Evolutionary conservation across 306 rosid species (phyloP).

Genomic region (Begonia masoniana): DNA sequence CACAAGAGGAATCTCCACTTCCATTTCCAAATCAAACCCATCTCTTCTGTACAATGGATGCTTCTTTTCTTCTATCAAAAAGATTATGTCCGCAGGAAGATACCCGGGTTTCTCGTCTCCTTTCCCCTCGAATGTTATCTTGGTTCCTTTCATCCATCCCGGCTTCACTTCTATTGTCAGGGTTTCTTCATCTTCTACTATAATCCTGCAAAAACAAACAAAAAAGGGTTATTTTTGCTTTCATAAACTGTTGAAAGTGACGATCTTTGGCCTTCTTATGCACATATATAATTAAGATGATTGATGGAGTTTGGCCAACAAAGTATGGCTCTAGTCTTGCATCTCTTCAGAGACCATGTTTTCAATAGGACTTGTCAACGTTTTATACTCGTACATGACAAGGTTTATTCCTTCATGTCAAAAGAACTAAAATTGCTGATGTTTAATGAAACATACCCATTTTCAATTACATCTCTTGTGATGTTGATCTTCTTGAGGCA

Average conservation of each 20-base stretch:
- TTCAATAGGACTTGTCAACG: too few relatives aligned
- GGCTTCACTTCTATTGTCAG: conserved; percentile 61
- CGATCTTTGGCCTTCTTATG: conserved; percentile 4
- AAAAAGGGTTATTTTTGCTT: not conserved
- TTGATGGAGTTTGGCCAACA: too few relatives aligned
- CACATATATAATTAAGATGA: too few relatives aligned
- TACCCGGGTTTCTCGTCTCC: conserved; percentile 91
- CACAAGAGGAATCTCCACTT: conserved; percentile 52
- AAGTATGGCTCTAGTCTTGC: too few relatives aligned
- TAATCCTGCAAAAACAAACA: conserved; percentile 27
- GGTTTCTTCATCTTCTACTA: conserved; percentile 51
- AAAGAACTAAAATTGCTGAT: too few relatives aligned
- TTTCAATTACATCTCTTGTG: conserved; percentile 48
- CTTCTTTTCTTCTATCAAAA: conserved; percentile 50
- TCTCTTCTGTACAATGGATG: conserved; percentile 55
- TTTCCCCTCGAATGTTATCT: conserved; percentile 67
- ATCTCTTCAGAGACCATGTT: too few relatives aligned
- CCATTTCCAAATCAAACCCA: conserved; percentile 58
- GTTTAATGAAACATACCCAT: conserved; percentile 35
- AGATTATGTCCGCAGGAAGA: conserved; percentile 71
- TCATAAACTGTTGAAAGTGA: not conserved
- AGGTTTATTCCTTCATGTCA: too few relatives aligned
- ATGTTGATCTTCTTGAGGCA: conserved; percentile 53
- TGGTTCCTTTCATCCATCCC: conserved; percentile 88
- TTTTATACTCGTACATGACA: too few relatives aligned